Percentiles rank a stretch among this genome's conserved stretches.
Evolutionary conservation across 352 stramenopile species (phyloP).

Genomic region (Phytopythium ostracodes): DNA sequence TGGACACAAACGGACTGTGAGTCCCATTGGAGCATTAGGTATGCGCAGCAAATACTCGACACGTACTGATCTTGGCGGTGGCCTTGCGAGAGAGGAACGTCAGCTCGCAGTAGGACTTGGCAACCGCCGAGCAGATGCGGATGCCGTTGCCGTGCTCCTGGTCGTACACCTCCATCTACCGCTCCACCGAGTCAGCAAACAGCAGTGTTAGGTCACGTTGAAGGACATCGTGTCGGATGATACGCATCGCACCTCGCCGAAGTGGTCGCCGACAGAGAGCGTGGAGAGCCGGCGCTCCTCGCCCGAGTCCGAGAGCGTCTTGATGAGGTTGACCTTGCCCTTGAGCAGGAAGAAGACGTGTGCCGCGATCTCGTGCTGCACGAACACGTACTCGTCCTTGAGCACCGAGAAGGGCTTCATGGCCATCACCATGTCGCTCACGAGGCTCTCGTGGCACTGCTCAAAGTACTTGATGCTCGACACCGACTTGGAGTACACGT

Average conservation of each 20-base stretch:
- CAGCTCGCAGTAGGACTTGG: slow-evolving; percentile 73
- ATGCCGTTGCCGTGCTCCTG: slow-evolving; percentile 75
- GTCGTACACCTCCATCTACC: slow-evolving; percentile 77
- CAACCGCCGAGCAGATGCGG: slow-evolving; percentile 77
- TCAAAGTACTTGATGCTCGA: slow-evolving; percentile 66
- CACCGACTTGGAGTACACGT: slow-evolving; percentile 67
- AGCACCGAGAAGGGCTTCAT: slow-evolving; percentile 75
- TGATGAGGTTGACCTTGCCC: slow-evolving; percentile 62
- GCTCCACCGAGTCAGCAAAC: background rate
- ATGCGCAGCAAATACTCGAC: no score
- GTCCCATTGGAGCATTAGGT: no score
- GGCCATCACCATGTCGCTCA: slow-evolving; percentile 81
- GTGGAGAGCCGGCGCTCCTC: slow-evolving; percentile 45
- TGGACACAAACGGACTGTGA: no score
- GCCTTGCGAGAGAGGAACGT: slow-evolving; percentile 76
- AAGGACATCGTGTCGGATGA: background rate
- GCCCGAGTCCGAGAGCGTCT: slow-evolving; percentile 34
- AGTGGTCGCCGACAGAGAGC: slow-evolving; percentile 59
- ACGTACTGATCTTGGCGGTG: slow-evolving; percentile 71
- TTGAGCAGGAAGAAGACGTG: slow-evolving; percentile 85
- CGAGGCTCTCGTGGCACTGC: slow-evolving; percentile 71
- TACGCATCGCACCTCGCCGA: slow-evolving; percentile 54
- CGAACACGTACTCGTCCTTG: slow-evolving; percentile 76
- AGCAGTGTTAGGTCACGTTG: no score
- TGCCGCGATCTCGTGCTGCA: slow-evolving; percentile 78